Base-by-base conservation (phyloP, 768 basidiomycete genomes). In the Dioszegia crocea region DNA sequence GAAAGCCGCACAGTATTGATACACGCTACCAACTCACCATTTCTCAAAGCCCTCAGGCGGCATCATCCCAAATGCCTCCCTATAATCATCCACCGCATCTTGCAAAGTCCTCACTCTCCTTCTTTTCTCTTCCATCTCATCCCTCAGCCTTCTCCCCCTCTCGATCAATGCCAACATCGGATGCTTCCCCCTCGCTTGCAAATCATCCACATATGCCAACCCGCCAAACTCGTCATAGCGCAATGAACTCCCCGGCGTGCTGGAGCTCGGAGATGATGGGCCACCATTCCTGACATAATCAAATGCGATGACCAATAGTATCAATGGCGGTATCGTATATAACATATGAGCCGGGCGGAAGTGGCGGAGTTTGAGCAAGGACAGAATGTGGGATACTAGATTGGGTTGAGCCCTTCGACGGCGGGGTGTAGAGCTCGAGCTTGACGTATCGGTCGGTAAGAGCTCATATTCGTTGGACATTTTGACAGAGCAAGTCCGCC, bases 21-120 rank as follows among this genome's bases (percentile, higher is more conserved):
- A 26, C 17, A 24, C 21, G 30, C 23, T 9, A 21, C 16, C n/a
- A 14, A 49, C 60, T 50, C 29, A 62, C 60, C 60, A 62, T 29
- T 14, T 21, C 2, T 62, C 60, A 39, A 62, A 62, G 1, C 60
- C 60, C 24, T 57, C 55, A 0, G 60, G 60, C 8, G 60, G 60
- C 21, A 31, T 43, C 55, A 62, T 56, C 21, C 56, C 49, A 36
- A 57, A 62, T 6, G 47, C 49, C 26, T 36, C 33, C 23, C 24
- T n/a, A 40, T 62, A 62, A 48, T 62, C 60, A 14, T 46, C 26
- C 10, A 62, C 60, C 12, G 60, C 60, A 45, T 50, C 47, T 31
- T 62, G 57, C 24, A 62, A 24, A 11, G 39, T 43, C 8, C n/a
- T n/a, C 1, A 62, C 21, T 6, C 38, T 11, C 21, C 26, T 16